These are phyloP conservation scores for Xylaria bambusicola DNA, from an alignment of 495 filamentous ascomycete genomes.

Conservation along the genomic window DNA sequence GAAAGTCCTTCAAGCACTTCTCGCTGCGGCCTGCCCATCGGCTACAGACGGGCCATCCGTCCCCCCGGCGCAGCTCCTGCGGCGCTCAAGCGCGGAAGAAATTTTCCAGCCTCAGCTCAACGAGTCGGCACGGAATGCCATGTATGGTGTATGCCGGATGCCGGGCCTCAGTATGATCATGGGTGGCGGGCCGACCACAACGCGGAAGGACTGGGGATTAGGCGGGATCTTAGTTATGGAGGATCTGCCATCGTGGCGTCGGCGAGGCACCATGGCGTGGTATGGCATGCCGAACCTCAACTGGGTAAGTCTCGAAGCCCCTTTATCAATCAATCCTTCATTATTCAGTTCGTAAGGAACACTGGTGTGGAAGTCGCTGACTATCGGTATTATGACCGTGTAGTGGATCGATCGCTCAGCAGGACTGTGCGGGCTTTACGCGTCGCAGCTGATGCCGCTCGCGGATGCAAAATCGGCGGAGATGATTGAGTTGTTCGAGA, in stretches of 20 bases:
- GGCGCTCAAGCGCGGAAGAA: slow-evolving; percentile 37
- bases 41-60: slow-evolving; percentile 7
- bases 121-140: too few relatives aligned
- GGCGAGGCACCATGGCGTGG: slow-evolving; percentile 42
- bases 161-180: slow-evolving; percentile 21
- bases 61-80: slow-evolving; percentile 22
- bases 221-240: slow-evolving; percentile 32
- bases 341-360: too few relatives aligned
- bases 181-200: slow-evolving; percentile 23
- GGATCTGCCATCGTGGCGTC: slow-evolving; percentile 33
- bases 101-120: slow-evolving; percentile 55
- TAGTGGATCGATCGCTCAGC: slow-evolving; percentile 41
- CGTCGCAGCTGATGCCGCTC: neutral
- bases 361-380: neutral
- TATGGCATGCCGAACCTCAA: slow-evolving; percentile 13
- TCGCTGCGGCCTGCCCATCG: too few relatives aligned
- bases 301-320: neutral
- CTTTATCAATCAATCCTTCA: neutral
- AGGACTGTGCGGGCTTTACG: slow-evolving; percentile 26
- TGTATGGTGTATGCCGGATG: slow-evolving; percentile 21
- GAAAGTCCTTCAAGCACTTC: slow-evolving; percentile 53
- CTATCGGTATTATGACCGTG: slow-evolving; percentile 9
- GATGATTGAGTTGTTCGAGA: too few relatives aligned
- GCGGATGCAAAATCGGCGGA: too few relatives aligned
- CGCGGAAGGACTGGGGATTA: slow-evolving; percentile 27